phyloP scores from a whole-genome alignment of 176 grass and related monocot species.

The Oryza officinalis region DNA sequence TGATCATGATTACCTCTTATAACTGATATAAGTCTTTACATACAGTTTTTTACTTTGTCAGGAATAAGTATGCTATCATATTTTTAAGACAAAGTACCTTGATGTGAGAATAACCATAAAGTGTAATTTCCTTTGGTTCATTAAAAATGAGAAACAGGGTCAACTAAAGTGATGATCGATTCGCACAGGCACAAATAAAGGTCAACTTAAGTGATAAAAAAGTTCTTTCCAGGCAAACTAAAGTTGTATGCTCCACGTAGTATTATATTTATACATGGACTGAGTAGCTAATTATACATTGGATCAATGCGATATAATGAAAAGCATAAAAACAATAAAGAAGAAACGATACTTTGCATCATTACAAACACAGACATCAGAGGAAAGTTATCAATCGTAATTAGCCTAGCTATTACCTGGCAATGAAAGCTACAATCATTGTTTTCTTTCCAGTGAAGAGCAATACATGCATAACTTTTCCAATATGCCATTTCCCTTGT shows the following conservation, averaged over 20 bases:
- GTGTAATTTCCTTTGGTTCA: conserved; percentile 12
- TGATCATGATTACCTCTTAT: neutral
- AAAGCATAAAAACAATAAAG: conserved; percentile 19
- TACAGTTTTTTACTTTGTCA: neutral
- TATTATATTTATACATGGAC: neutral
- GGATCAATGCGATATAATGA: neutral
- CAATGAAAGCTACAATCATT: conserved; percentile 34
- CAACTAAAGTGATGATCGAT: conserved; percentile 15
- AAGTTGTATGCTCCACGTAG: conserved; percentile 9
- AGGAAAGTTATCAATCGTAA: conserved; percentile 30
- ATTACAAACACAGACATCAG: conserved; percentile 1
- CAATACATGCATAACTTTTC: neutral
- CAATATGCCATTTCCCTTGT: conserved; percentile 10
- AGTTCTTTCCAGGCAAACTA: conserved; percentile 3
- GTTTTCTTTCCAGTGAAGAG: conserved; percentile 40
- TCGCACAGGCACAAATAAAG: neutral
- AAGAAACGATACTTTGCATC: conserved; percentile 26
- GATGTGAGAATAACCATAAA: conserved; percentile 16
- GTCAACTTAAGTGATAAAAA: conserved; percentile 3
- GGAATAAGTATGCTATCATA: neutral
- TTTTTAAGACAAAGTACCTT: neutral
- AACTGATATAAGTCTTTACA: neutral
- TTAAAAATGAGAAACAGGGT: conserved; percentile 6
- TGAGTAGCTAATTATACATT: neutral
- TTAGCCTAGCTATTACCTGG: neutral